A percentile compares a stretch with the other conserved stretches of the same genome.
Evolutionary conservation across 208 protist species (phyloP).

Genomic region (Trypanosoma avium): DNA sequence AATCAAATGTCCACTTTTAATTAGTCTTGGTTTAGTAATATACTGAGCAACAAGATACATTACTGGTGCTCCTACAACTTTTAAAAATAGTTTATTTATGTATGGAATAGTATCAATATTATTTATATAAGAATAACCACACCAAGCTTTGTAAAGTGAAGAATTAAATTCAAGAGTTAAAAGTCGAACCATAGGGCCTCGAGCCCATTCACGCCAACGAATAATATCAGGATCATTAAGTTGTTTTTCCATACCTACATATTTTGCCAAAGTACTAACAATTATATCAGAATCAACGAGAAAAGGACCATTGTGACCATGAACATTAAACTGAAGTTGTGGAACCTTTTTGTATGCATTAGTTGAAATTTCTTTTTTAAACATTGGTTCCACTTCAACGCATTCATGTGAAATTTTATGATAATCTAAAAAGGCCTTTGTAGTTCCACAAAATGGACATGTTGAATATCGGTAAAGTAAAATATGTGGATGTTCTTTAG

Average conservation of each 20-base stretch:
- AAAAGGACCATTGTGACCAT: constrained; percentile 49
- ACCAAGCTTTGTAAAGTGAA: constrained; percentile 70
- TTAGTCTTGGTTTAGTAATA: constrained; percentile 70
- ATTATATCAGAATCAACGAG: constrained; percentile 86
- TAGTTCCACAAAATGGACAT: constrained; percentile 89
- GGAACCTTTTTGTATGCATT: constrained; percentile 91
- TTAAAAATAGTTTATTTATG: constrained; percentile 87
- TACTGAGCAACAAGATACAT: constrained; percentile 86
- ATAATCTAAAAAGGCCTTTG: constrained; percentile 88
- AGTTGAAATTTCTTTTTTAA: constrained; percentile 75
- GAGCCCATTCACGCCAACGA: constrained; percentile 82
- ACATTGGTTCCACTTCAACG: constrained; percentile 91
- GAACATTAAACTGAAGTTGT: constrained; percentile 72
- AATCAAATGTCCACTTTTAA: constrained; percentile 67
- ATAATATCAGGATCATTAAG: constrained; percentile 64
- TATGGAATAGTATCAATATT: constrained; percentile 82
- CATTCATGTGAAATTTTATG: constrained; percentile 68
- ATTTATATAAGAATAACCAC: constrained; percentile 89
- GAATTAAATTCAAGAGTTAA: constrained; percentile 87
- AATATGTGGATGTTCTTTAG: constrained; percentile 35
- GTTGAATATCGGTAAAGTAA: constrained; percentile 87
- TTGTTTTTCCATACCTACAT: constrained; percentile 51
- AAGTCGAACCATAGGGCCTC: constrained; percentile 79
- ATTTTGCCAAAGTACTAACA: constrained; percentile 68
- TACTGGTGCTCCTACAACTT: constrained; percentile 86